Conservation (phyloP, 495 filamentous ascomycete species). For the Polyplosphaeria fusca region DNA sequence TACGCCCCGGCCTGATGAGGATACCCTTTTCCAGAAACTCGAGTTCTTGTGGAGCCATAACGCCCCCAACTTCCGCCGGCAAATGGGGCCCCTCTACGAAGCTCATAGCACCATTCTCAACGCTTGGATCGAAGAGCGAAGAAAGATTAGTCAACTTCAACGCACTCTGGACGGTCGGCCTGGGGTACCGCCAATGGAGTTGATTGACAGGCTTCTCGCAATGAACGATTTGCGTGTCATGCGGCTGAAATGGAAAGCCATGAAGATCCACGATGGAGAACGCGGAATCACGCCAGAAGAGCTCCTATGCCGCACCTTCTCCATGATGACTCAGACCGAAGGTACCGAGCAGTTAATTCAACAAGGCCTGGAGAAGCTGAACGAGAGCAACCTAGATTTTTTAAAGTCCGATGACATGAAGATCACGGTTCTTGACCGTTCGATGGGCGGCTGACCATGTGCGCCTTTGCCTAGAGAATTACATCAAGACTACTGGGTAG, state of each 20-base stretch:
- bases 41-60: constrained; percentile 13
- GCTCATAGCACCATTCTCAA: constrained; percentile 3
- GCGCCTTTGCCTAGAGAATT: too few relatives aligned
- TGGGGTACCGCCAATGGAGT: constrained; percentile 1
- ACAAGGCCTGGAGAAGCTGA: constrained; percentile 13
- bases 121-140: constrained; percentile 20
- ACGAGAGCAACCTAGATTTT: constrained; percentile 16
- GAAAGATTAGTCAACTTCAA: constrained; percentile 12
- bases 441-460: too few relatives aligned
- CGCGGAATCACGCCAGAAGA: constrained; percentile 4
- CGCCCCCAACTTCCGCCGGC: not conserved
- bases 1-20: not conserved
- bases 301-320: constrained; percentile 20
- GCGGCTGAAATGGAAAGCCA: constrained; percentile 24
- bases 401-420: constrained; percentile 20
- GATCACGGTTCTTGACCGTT: constrained; percentile 14
- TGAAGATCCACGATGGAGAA: constrained; percentile 2
- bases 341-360: constrained; percentile 22
- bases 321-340: constrained; percentile 19
- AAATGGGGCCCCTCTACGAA: constrained; percentile 3
- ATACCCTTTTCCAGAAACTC: constrained; percentile 1
- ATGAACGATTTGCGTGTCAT: constrained; percentile 24
- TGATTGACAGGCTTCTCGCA: constrained; percentile 22
- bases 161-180: constrained; percentile 3
- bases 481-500: too few relatives aligned